Percentiles rank a stretch among this genome's conserved stretches.
These are phyloP conservation scores for Colletotrichum spaethianum DNA, from an alignment of 2,329 filamentous ascomycete genomes.

Conservation along the genomic window DNA sequence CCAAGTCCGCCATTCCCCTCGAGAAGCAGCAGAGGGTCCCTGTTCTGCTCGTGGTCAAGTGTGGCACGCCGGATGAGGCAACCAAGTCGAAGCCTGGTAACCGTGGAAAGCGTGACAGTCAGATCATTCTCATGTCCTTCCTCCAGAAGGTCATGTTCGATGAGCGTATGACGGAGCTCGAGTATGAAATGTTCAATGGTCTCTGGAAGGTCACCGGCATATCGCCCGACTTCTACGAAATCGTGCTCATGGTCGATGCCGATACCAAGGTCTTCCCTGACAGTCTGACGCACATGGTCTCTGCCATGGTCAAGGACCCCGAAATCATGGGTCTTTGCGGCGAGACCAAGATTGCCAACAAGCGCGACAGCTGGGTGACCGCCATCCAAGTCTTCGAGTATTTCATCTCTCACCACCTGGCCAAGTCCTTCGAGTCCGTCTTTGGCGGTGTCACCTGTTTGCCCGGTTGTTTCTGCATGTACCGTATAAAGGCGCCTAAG, in stretches of 20 bases:
- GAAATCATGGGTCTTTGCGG: constrained; percentile 99
- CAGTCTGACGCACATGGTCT: constrained; percentile 98
- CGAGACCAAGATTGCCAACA: constrained; percentile 99
- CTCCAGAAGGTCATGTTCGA: constrained; percentile 99
- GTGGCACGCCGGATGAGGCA: constrained; percentile 90
- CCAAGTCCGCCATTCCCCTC: constrained; percentile 80
- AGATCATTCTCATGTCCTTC: constrained; percentile 99
- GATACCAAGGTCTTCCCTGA: constrained; percentile 99
- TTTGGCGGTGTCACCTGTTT: constrained; percentile 99
- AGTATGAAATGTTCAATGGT: constrained; percentile 99
- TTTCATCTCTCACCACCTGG: constrained; percentile 97
- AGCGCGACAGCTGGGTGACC: constrained; percentile 92
- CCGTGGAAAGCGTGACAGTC: constrained; percentile 97
- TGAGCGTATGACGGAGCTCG: constrained; percentile 98
- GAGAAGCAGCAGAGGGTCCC: constrained; percentile 97
- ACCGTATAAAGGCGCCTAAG: constrained; percentile 99
- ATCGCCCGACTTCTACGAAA: constrained; percentile 97
- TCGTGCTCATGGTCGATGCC: constrained; percentile 98
- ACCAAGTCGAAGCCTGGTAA: constrained; percentile 91
- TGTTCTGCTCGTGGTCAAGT: constrained; percentile 97
- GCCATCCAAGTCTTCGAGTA: constrained; percentile 99
- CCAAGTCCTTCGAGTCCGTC: constrained; percentile 97
- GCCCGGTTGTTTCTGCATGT: constrained; percentile 99
- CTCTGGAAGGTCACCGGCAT: constrained; percentile 99
- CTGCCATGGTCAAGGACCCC: constrained; percentile 98